phyloP scores from a whole-genome alignment of 148 eudicot genomes.

The Chenopodium quinoa region DNA sequence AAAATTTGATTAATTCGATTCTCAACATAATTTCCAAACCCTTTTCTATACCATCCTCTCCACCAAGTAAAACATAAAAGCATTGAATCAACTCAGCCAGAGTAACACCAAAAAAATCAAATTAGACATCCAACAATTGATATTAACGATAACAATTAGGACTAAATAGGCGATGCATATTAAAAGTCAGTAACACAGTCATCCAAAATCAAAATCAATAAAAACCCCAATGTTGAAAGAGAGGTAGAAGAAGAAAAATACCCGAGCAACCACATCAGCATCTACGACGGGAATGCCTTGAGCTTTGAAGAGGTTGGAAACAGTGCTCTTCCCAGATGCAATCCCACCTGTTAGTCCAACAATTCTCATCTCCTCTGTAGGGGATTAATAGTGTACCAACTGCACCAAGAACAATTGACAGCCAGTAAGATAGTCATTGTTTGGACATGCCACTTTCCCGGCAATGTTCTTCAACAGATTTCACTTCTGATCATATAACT shows the following conservation, averaged over 20 bases:
- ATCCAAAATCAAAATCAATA: neutral
- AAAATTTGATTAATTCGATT: too few relatives aligned
- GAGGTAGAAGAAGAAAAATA: constrained; percentile 22
- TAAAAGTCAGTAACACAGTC: neutral
- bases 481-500: neutral
- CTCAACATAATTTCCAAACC: neutral
- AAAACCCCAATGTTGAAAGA: neutral
- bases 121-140: neutral
- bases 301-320: constrained; percentile 81
- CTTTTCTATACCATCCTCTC: too few relatives aligned
- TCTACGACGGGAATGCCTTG: constrained; percentile 75
- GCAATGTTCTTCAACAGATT: neutral
- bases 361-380: constrained; percentile 53
- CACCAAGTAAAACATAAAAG: too few relatives aligned
- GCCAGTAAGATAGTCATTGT: neutral
- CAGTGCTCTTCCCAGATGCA: constrained; percentile 84
- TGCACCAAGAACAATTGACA: neutral
- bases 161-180: neutral
- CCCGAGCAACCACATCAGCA: constrained; percentile 91
- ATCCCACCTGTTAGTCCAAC: constrained; percentile 95
- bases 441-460: neutral
- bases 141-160: neutral
- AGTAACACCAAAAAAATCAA: neutral
- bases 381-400: neutral
- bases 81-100: neutral